Percentiles rank a stretch among this genome's conserved stretches.
Conservation (phyloP, 2,329 filamentous ascomycete genomes). For the Lachnellula hyalina region DNA sequence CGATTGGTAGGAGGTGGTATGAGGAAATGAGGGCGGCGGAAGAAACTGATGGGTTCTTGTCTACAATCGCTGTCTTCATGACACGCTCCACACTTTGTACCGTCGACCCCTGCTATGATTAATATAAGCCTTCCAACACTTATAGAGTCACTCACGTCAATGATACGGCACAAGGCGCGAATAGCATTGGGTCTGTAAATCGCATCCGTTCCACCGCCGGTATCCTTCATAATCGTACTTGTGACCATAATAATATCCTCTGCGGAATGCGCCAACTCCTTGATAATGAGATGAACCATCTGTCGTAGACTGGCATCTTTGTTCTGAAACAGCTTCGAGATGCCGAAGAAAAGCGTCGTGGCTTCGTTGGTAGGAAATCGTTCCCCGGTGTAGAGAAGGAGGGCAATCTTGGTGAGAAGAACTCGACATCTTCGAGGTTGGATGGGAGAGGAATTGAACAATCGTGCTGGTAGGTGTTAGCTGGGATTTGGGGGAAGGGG, state of each 20-base stretch:
- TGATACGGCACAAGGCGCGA: conserved; percentile 89
- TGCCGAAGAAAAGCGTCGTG: conserved; percentile 96
- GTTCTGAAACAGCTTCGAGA: conserved; percentile 99
- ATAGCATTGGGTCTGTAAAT: conserved; percentile 96
- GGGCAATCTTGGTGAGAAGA: conserved; percentile 92
- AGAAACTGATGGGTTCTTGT: conserved; percentile 96
- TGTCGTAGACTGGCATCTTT: conserved; percentile 97
- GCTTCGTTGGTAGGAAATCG: conserved; percentile 96
- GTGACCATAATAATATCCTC: conserved; percentile 99
- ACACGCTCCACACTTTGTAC: conserved; percentile 97
- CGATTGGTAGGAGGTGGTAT: conserved; percentile 95
- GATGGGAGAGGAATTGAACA: conserved; percentile 97
- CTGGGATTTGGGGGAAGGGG: conserved; percentile 27
- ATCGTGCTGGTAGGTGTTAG: conserved; percentile 63
- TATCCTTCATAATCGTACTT: conserved; percentile 99
- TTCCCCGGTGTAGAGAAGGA: conserved; percentile 94
- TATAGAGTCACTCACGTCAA: conserved; percentile 62
- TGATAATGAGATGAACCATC: conserved; percentile 98
- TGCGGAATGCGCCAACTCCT: conserved; percentile 90
- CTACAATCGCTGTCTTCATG: conserved; percentile 98
- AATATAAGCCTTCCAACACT: conserved; percentile 19
- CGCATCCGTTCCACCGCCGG: conserved; percentile 87
- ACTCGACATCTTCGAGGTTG: conserved; percentile 97
- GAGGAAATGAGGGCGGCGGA: conserved; percentile 94
- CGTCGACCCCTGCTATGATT: conserved; percentile 65